Base-by-base conservation (phyloP, 2,329 filamentous ascomycete genomes). In the Purpureocillium lavendulum region DNA sequence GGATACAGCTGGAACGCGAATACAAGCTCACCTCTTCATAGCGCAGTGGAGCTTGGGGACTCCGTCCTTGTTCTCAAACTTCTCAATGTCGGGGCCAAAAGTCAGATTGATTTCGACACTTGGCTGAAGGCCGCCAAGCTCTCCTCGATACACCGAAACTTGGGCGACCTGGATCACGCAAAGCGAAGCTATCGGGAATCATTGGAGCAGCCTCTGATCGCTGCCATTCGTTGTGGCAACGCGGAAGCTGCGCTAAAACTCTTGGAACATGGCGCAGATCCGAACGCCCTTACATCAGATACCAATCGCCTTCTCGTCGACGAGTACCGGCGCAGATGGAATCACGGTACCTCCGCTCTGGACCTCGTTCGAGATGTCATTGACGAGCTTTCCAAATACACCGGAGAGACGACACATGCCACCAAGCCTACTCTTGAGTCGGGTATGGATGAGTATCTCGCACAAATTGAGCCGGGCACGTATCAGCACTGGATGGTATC, bases 181-280 rank as follows among this genome's bases (percentile, higher is more conserved):
- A 59, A 70, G 41, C 56, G 58, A 1, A 48, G 49, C 0, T 85
- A 79, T 54, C 56, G 66, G 4, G 43, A 57, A 6, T 54, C 49
- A 2, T 52, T 73, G 10, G 66, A 75, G 39, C 85, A 90, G 51
- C 85, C 87, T 0, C 61, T 92, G 12, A 66, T 87, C 9, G 42
- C 69, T 4, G 85, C 87, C 12, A 70, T 61, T 52, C 75, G 49
- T 42, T 43, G 39, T 21, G 59, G 54, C n/a, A 49, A 51, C 30
- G 62, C 65, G 0, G 61, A 67, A 1, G 53, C 79, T 6, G 77
- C 75, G 1, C 50, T 76, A 4, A 62, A 72, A 31, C 67, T 94
- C 3, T 55, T 94, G 2, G 62, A 74, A 13, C 64, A 64, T 13
- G 84, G 84, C 2, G 82, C 73, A 4, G 73, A 89, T 57, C 70